A percentile compares a stretch with the other conserved stretches of the same genome.
These are phyloP conservation scores for Pichia sp. DNA, from an alignment of 1,139 yeast genomes.

Conservation along the genomic window DNA sequence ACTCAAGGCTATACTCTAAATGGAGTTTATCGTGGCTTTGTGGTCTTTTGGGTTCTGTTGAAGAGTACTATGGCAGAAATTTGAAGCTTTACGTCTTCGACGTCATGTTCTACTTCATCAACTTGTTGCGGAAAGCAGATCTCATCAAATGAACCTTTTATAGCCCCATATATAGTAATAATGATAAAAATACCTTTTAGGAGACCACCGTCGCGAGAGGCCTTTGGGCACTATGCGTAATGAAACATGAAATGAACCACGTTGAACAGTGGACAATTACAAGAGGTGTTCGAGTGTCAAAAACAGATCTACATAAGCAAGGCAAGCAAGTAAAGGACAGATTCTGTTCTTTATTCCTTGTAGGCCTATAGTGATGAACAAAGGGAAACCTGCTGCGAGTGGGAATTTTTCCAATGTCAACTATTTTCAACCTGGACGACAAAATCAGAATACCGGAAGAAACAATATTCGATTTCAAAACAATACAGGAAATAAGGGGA, in stretches of 20 bases:
- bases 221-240: background rate
- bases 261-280: background rate
- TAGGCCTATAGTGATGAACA: background rate
- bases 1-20: slow-evolving; percentile 32
- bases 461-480: slow-evolving; percentile 1
- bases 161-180: too few relatives aligned
- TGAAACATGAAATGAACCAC: background rate
- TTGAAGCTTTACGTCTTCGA: slow-evolving; percentile 58
- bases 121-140: slow-evolving; percentile 6
- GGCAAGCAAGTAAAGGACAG: background rate
- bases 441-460: slow-evolving; percentile 1
- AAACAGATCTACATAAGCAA: background rate
- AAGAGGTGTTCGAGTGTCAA: too few relatives aligned
- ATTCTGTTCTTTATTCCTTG: background rate
- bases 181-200: background rate
- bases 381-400: slow-evolving; percentile 6
- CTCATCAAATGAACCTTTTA: background rate
- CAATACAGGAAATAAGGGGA: background rate
- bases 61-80: slow-evolving; percentile 46
- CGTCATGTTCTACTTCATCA: slow-evolving; percentile 31
- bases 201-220: background rate
- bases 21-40: slow-evolving; percentile 41
- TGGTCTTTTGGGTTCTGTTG: slow-evolving; percentile 39
- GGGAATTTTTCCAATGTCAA: slow-evolving; percentile 17
- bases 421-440: slow-evolving; percentile 14